Evolutionary conservation across 2,329 filamentous ascomycete genomes (phyloP).

Genomic region (Botrytis deweyae): DNA sequence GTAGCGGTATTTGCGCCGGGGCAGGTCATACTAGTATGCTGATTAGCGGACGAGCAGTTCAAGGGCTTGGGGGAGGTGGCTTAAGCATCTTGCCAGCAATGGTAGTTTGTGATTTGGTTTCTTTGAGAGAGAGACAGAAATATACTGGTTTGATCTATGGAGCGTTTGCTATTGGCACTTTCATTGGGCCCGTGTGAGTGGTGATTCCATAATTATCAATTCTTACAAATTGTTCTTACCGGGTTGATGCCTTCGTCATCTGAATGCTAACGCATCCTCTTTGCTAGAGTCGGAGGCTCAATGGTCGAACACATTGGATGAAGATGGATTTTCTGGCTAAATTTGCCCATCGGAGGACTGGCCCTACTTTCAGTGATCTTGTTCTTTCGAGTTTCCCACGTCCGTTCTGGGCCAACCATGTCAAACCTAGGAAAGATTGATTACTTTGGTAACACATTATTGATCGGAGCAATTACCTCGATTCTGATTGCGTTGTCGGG

Average conservation of each 20-base stretch:
- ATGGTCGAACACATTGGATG: slow-evolving; percentile 25
- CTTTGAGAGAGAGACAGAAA: neutral
- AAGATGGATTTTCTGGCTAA: slow-evolving; percentile 55
- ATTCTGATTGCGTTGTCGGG: slow-evolving; percentile 46
- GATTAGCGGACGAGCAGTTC: slow-evolving; percentile 41
- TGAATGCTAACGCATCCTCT: neutral
- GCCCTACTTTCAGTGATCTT: slow-evolving; percentile 11
- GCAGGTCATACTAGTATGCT: slow-evolving; percentile 41
- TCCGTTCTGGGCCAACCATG: slow-evolving; percentile 28
- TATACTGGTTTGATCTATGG: neutral
- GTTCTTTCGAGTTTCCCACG: slow-evolving; percentile 21
- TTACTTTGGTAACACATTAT: slow-evolving; percentile 45
- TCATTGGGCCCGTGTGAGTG: neutral
- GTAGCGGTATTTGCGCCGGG: slow-evolving; percentile 34
- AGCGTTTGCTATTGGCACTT: neutral
- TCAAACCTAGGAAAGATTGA: slow-evolving; percentile 44
- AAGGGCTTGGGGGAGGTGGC: slow-evolving; percentile 42
- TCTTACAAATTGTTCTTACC: rapidly evolving
- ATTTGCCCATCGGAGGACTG: slow-evolving; percentile 36
- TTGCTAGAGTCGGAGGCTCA: neutral
- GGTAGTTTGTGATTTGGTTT: neutral
- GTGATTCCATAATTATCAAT: rapidly evolving
- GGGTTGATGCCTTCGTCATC: neutral
- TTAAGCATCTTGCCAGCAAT: neutral
- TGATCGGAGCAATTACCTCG: slow-evolving; percentile 43